phyloP scores from a whole-genome alignment of 2,329 filamentous ascomycete species.

The Apiospora marii region DNA sequence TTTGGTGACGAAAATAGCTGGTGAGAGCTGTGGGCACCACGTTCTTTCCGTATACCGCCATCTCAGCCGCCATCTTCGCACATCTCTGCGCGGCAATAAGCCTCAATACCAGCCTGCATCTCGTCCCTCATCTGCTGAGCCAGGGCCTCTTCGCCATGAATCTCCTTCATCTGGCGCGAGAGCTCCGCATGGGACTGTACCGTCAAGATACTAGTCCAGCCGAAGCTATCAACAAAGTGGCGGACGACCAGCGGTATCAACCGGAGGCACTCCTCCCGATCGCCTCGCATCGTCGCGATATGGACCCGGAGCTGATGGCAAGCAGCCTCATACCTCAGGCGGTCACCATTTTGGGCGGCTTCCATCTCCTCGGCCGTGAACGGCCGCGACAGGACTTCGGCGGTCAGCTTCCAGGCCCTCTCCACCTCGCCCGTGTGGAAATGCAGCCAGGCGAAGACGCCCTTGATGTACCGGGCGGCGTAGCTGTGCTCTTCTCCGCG shows the following conservation, averaged over 20 bases:
- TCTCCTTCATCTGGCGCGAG: neutral
- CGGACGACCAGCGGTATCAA: neutral
- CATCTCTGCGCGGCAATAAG: neutral
- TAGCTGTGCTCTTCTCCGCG: neutral
- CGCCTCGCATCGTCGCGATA: neutral
- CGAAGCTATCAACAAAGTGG: neutral
- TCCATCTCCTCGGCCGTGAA: neutral
- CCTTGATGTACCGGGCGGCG: neutral
- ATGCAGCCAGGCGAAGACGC: constrained; percentile 8
- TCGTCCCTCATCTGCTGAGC: constrained; percentile 6
- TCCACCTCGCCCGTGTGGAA: constrained; percentile 6
- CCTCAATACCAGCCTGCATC: constrained; percentile 4
- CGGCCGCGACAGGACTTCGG: neutral
- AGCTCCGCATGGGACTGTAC: neutral
- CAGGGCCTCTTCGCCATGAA: neutral
- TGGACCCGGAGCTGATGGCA: neutral
- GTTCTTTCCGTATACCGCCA: no score
- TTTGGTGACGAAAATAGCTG: neutral
- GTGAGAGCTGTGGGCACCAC: neutral
- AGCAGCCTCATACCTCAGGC: neutral
- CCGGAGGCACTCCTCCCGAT: neutral
- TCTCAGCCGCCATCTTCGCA: neutral
- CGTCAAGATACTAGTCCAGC: constrained; percentile 17
- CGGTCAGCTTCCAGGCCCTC: constrained; percentile 1
- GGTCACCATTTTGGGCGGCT: neutral